phyloP scores from a whole-genome alignment of 2,329 filamentous ascomycete species.

The Xylariaceae sp. region DNA sequence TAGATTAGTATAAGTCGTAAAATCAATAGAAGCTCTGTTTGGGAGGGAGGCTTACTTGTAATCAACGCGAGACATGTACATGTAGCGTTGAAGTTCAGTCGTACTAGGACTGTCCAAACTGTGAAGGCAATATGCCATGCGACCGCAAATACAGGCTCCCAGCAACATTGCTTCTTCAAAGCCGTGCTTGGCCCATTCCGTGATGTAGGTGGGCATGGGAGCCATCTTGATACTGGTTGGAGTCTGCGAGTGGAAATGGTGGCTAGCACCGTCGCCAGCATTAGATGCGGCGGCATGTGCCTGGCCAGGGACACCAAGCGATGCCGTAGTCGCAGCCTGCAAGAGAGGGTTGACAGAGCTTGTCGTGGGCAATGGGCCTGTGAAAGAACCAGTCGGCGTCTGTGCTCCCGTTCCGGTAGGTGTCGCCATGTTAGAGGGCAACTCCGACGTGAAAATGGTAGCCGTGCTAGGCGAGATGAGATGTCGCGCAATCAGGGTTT shows the following conservation, averaged over 20 bases:
- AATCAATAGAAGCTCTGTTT: not conserved
- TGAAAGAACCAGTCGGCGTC: constrained; percentile 67
- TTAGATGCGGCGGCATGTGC: constrained; percentile 40
- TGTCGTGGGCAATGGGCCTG: constrained; percentile 47
- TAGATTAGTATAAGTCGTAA: constrained; percentile 1
- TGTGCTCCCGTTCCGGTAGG: constrained; percentile 86
- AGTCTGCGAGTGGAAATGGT: constrained; percentile 62
- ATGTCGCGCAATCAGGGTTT: constrained; percentile 74
- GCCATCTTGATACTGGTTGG: constrained; percentile 79
- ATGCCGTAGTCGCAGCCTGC: constrained; percentile 78
- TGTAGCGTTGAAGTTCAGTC: constrained; percentile 48
- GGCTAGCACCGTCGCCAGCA: constrained; percentile 39
- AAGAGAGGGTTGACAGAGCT: constrained; percentile 77
- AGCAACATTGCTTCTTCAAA: constrained; percentile 82
- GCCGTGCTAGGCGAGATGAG: constrained; percentile 87
- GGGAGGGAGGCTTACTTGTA: constrained; percentile 48
- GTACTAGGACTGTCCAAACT: constrained; percentile 47
- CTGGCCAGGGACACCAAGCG: constrained; percentile 39
- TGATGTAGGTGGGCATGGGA: constrained; percentile 75
- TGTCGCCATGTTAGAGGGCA: constrained; percentile 89
- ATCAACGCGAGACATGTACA: constrained; percentile 54
- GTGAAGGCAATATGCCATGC: constrained; percentile 54
- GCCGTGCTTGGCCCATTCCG: constrained; percentile 79
- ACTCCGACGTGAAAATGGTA: constrained; percentile 94
- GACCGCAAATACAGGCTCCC: constrained; percentile 77